Conservation (phyloP, 192 early-diverging fungal genomes). For the Polychytrium aggregatum region DNA sequence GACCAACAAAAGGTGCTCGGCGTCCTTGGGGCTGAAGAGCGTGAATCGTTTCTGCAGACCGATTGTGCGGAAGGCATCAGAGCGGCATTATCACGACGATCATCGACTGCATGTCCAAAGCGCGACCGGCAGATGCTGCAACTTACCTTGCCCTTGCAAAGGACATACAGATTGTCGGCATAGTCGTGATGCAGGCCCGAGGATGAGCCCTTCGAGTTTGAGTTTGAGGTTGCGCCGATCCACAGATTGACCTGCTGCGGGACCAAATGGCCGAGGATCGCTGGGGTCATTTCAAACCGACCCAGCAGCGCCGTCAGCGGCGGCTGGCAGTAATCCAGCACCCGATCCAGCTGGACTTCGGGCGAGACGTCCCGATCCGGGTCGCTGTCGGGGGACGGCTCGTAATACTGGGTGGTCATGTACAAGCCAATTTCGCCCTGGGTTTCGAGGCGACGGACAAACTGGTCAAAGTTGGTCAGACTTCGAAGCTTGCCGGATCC, state of each 20-base stretch:
- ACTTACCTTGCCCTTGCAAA: conserved; percentile 21
- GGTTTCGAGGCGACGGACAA: conserved; percentile 11
- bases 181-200: conserved; percentile 39
- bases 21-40: conserved; percentile 29
- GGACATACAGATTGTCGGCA: conserved; percentile 35
- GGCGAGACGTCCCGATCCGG: conserved; percentile 10
- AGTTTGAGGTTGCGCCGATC: conserved; percentile 15
- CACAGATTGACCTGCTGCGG: conserved; percentile 27
- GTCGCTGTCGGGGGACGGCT: neutral
- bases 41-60: conserved; percentile 27
- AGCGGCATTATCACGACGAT: too few species aligned
- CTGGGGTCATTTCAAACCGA: neutral
- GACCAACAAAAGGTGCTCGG: conserved; percentile 11
- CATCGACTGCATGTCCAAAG: too few species aligned
- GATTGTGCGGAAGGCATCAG: too few species aligned
- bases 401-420: conserved; percentile 33
- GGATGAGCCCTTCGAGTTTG: conserved; percentile 11
- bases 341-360: conserved; percentile 3
- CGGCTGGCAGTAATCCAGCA: conserved; percentile 2
- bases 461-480: conserved; percentile 23
- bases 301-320: neutral
- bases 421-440: conserved; percentile 17
- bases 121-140: too few species aligned
- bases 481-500: conserved; percentile 12
- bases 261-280: neutral